Evolutionary conservation across 768 basidiomycete genomes (phyloP), one percentile per base, ranked within the genome.

Genomic region (Fibroporia radiculosa): DNA sequence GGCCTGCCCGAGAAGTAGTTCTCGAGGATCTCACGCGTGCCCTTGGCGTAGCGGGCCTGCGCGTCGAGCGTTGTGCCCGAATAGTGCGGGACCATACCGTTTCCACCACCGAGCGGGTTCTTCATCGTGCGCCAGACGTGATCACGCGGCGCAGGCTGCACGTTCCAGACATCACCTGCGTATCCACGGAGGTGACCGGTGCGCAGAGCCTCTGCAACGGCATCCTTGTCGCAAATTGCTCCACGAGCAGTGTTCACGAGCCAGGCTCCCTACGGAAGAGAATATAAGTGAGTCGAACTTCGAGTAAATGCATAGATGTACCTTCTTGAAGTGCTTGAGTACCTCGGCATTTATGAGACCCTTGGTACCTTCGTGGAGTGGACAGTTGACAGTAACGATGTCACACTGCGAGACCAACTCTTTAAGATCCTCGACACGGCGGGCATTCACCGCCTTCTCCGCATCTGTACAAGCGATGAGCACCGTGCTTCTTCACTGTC

Each of bases 201-300:
- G 67, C 77, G 71, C 44, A 95, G 62, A 10, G 91, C 89, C 0
- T 61, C 79, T 3, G 82, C 80, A 47, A 93, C 82, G 34, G 79
- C 89, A 49, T 90, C 79, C 53, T 79, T 79, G 66, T 89, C 82
- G 61, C 86, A 90, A 56, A 95, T 91, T 33, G 92, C 92, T 34
- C 92, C 92, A 54, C 90, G 87, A 41, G 89, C 88, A 22, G 89
- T 91, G 77, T 95, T 95, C 58, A 95, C 83, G 56, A 93, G 78
- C 84, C 85, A 92, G 13, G 90, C 77, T 37, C 89, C 91, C 53
- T 49, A 25, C 3, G 18, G 34, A 40, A 13, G 22, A 40, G 11
- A 31, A 31, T 6, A 11, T 8, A 18, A 8, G 20, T 10, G 38
- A 26, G 13, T 6, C 20, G 38, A 13, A 18, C 38, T 22, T 10